Percentiles rank a stretch among this genome's conserved stretches.
Conservation (phyloP, 805 yeast genomes). For the Teunomyces aglyptinius region DNA sequence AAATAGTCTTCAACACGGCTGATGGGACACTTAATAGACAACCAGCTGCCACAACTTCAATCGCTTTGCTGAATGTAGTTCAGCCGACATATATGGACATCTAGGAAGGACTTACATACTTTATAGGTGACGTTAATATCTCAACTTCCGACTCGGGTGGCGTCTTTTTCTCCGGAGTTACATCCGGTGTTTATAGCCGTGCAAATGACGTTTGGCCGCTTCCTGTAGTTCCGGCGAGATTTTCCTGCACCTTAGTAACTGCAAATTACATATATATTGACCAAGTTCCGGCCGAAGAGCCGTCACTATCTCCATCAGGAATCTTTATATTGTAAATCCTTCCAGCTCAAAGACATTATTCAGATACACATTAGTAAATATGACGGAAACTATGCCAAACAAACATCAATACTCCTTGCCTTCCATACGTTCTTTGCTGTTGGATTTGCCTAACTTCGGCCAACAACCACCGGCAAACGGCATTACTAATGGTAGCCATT, state of each 20-base stretch:
- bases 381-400: conserved; percentile 5
- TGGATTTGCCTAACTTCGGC: conserved; percentile 28
- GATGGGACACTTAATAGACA: neutral
- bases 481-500: neutral
- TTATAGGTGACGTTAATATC: neutral
- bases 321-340: neutral
- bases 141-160: conserved; percentile 1
- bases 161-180: conserved; percentile 1
- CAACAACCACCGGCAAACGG: neutral
- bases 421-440: conserved; percentile 32
- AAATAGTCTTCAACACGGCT: neutral
- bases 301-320: neutral
- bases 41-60: neutral
- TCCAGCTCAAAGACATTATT: neutral
- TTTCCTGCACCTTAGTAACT: neutral
- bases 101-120: neutral
- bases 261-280: conserved; percentile 1
- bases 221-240: conserved; percentile 3
- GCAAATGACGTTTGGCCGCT: conserved; percentile 3
- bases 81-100: neutral
- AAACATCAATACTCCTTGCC: conserved; percentile 22
- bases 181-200: conserved; percentile 1
- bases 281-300: conserved; percentile 2
- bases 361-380: neutral
- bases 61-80: neutral